These are phyloP conservation scores for Komagataella populi DNA, from an alignment of 805 yeast species.

Conservation along the genomic window DNA sequence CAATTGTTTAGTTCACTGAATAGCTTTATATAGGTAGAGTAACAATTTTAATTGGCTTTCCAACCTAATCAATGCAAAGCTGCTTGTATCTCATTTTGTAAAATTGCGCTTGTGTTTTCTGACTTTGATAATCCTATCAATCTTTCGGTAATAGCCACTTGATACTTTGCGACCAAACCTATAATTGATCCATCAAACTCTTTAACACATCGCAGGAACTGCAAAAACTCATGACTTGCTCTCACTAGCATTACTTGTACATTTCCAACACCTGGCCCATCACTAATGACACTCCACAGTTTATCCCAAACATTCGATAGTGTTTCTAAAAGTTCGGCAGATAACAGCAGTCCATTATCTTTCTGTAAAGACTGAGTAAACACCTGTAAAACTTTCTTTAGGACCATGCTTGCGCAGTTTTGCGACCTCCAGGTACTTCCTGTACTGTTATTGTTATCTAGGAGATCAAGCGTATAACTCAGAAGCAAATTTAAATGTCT, in stretches of 20 bases:
- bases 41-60: background rate
- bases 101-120: background rate
- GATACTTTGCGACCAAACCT: background rate
- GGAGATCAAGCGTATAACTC: background rate
- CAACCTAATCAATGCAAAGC: background rate
- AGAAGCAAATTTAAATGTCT: background rate
- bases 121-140: background rate
- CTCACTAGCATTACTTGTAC: constrained; percentile 16
- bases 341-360: background rate
- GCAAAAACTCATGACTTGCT: constrained; percentile 6
- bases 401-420: background rate
- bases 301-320: background rate
- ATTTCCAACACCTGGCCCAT: background rate
- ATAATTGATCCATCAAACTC: background rate
- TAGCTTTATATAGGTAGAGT: background rate
- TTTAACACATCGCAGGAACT: background rate
- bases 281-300: background rate
- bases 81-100: background rate
- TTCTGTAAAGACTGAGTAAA: background rate
- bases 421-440: background rate
- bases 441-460: background rate
- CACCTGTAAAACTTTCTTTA: background rate
- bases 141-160: background rate
- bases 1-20: background rate
- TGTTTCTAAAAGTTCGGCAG: background rate